Evolutionary conservation across 441 rosid species (phyloP), one percentile per base, ranked within the genome.

Genomic region (Heliophila coronopifolia): DNA sequence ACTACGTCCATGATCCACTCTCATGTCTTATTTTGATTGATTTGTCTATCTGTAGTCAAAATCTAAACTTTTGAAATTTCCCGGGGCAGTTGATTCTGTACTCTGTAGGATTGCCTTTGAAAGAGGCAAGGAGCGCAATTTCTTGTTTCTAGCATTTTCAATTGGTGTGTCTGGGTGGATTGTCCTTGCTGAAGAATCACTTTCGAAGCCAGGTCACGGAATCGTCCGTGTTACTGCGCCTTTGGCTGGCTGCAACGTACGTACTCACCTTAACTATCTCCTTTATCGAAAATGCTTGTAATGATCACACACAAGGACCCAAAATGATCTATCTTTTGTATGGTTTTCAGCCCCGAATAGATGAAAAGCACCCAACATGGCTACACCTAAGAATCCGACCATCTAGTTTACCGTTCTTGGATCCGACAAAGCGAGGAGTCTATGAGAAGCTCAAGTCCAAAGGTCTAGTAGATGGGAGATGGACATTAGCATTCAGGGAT

Each of bases 51-150:
- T 11, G 35, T 31, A 14, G 30, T 39, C 34, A 61, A n/a, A 20
- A 35, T 55, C 50, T 61, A 44, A 31, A 62, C 41, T 20, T 53
- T 73, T n/a, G 33, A 57, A 42, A 23, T 36, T 50, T 50, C 4
- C 41, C 24, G 74, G 42, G 73, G 84, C 86, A 92, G 99, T 73
- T 72, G 90, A 78, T 75, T 80, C 93, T 9, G 68, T 93, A 66
- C 83, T 88, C 25, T 88, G 99, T 70, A 70, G 91, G 74, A 82
- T 88, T 68, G 91, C 97, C 59, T 92, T 92, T 61, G 97, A 88
- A 73, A 83, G 86, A 80, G 95, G 90, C 39, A 88, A 78, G 69
- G 99, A 86, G 39, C 97, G 96, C 0, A 78, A 72, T 49, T 81
- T 88, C 71, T 39, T 35, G 58, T 80, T 88, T 63, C 81, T 86